A percentile compares a stretch with the other conserved stretches of the same genome.
Evolutionary conservation across 2,329 filamentous ascomycete genomes (phyloP).

Genomic region (Cercospora canescens): DNA sequence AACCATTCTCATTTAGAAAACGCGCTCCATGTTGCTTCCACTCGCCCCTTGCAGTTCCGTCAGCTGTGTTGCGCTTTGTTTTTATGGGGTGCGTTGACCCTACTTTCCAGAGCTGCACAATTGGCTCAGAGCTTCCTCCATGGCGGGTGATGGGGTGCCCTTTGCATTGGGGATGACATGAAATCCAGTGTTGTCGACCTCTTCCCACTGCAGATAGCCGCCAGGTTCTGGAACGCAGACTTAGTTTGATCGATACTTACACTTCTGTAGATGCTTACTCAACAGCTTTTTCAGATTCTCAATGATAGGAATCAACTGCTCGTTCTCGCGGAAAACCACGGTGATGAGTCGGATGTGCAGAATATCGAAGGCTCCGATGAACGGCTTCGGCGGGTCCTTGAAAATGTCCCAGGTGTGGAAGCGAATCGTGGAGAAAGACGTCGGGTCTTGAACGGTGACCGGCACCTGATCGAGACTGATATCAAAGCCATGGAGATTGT

Average conservation of each 20-base stretch:
- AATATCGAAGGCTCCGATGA: conserved; percentile 9
- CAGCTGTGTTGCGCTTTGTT: neutral
- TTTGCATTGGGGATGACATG: neutral
- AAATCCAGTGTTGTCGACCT: neutral
- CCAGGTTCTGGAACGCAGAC: neutral
- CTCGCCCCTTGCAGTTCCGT: neutral
- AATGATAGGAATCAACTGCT: neutral
- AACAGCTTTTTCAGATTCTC: neutral
- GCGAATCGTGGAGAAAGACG: conserved; percentile 1
- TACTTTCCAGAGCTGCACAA: neutral
- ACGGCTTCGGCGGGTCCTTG: neutral
- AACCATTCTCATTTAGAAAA: neutral
- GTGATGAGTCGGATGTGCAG: conserved; percentile 7
- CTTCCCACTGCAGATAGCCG: neutral
- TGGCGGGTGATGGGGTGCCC: neutral
- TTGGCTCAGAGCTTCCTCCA: neutral
- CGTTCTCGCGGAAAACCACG: neutral
- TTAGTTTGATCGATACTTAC: neutral
- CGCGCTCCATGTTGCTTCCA: neutral
- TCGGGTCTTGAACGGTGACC: neutral
- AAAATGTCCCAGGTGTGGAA: conserved; percentile 8
- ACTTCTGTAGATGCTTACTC: neutral
- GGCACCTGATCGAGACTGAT: neutral
- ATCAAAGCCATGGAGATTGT: neutral
- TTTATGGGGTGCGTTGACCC: neutral